Percentiles rank a stretch among this genome's conserved stretches.
Conservation (phyloP, 176 grass and related monocot genomes). For the Cocos nucifera region DNA sequence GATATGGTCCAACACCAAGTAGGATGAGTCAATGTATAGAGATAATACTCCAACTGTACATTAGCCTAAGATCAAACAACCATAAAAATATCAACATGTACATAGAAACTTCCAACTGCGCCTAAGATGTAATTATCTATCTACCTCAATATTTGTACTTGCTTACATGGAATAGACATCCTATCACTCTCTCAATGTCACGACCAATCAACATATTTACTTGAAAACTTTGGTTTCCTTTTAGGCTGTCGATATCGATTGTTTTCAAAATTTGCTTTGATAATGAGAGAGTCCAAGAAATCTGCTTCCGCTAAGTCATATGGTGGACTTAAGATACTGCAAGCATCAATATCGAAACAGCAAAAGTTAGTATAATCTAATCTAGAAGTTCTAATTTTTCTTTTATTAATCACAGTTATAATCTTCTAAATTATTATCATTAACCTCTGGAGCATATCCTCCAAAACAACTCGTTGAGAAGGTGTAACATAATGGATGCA, state of each 20-base stretch:
- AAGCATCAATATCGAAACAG: not conserved
- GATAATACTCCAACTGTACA: no score
- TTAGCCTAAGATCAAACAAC: no score
- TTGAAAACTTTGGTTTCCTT: constrained; percentile 16
- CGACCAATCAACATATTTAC: constrained; percentile 18
- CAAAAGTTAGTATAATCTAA: not conserved
- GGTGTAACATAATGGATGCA: constrained; percentile 95
- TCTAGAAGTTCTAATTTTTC: no score
- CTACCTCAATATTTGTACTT: no score
- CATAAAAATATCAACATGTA: no score
- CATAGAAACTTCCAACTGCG: no score
- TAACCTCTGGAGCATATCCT: constrained; percentile 82
- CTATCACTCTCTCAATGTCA: not conserved
- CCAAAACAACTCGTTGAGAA: constrained; percentile 60
- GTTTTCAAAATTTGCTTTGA: constrained; percentile 38
- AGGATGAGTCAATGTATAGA: no score
- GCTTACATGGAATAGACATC: no score
- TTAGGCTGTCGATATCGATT: constrained; percentile 34
- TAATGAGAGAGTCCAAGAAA: constrained; percentile 24
- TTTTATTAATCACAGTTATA: not conserved
- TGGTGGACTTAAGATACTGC: constrained; percentile 24
- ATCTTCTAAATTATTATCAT: constrained; percentile 1
- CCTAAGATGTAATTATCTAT: no score
- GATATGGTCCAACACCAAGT: no score
- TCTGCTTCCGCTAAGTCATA: constrained; percentile 34